Base-by-base conservation (phyloP, 106 monocot species). In the Chionographis japonica region DNA sequence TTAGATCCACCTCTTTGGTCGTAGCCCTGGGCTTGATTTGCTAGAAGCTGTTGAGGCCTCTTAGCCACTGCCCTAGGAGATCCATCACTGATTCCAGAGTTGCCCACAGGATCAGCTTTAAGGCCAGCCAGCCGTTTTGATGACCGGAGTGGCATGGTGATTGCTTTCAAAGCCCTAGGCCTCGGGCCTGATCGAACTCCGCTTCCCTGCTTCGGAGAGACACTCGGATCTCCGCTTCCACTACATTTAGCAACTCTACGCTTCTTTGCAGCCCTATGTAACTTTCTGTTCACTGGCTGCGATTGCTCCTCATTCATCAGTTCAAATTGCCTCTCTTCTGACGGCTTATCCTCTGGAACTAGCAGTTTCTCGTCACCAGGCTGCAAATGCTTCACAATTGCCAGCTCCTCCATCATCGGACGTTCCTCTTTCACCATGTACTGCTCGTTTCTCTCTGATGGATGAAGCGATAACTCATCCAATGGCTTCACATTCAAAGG, bases 81-180 rank as follows among this genome's bases (percentile, higher is more conserved):
- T 11, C 10, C 59, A 37, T 74, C 64, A 52, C 19, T 56, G 18
- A 51, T 6, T 63, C 63, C 63, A 64, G 68, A 56, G n/a, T 42
- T 68, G 20, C 37, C 53, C 18, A 52, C 20, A 52, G 10, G 54
- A 6, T 63, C 79, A 50, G 63, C 68, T 64, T 72, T 57, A 3
- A 84, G 50, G 12, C 76, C 79, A 60, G 84, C 68, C 5, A 84
- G 60, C 12, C 80, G 72, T 41, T 66, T 76, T 16, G 84, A 80
- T 52, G 68, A 12, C 49, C 85, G 76, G n/a, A 18, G 52, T 58
- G 79, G 57, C 19, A 36, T 53, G 41, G 60, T 52, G 4, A 68
- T 67, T 59, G 66, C 27, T 41, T 66, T 53, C 35, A 42, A 0
- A 6, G 14, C 61, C 9, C 62, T 76, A 2, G 20, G 4, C 54